Evolutionary conservation across 2,329 filamentous ascomycete genomes (phyloP).

Genomic region (Gaeumannomyces tritici): DNA sequence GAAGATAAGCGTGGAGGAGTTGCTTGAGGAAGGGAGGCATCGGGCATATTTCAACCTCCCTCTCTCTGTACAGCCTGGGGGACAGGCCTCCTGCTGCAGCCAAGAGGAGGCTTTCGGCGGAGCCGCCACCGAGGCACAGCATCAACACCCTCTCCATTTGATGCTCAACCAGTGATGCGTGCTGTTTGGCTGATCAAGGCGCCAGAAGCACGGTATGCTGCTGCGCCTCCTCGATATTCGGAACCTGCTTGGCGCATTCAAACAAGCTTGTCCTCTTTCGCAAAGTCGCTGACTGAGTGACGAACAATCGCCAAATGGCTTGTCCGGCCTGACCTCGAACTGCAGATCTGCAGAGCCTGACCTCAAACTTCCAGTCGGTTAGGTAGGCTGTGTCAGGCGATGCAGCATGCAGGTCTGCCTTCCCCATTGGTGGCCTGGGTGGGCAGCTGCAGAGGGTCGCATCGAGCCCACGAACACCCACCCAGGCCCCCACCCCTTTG

Average conservation of each 20-base stretch:
- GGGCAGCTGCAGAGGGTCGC: not conserved
- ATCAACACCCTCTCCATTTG: not conserved
- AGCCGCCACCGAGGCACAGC: not conserved
- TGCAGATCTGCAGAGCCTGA: not conserved
- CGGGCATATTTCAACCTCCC: not conserved
- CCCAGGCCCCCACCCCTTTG: too few species aligned
- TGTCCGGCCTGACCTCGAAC: not conserved
- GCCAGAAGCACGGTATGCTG: too few species aligned
- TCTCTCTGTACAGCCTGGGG: not conserved
- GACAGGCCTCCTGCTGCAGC: not conserved
- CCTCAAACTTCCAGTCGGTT: not conserved
- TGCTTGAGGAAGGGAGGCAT: not conserved
- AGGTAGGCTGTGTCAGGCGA: too few species aligned
- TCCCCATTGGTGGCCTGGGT: too few species aligned
- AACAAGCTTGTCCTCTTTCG: too few species aligned
- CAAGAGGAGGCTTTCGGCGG: not conserved
- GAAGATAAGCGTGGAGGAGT: not conserved
- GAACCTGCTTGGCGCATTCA: too few species aligned
- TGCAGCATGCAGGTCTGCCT: too few species aligned
- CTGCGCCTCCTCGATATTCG: not conserved
- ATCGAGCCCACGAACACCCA: not conserved
- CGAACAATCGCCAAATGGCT: not conserved
- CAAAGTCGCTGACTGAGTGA: not conserved
- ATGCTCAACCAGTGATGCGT: not conserved
- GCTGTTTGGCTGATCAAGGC: too few species aligned